phyloP scores from a whole-genome alignment of 2,329 filamentous ascomycete species.

The Colletotrichum sp. region DNA sequence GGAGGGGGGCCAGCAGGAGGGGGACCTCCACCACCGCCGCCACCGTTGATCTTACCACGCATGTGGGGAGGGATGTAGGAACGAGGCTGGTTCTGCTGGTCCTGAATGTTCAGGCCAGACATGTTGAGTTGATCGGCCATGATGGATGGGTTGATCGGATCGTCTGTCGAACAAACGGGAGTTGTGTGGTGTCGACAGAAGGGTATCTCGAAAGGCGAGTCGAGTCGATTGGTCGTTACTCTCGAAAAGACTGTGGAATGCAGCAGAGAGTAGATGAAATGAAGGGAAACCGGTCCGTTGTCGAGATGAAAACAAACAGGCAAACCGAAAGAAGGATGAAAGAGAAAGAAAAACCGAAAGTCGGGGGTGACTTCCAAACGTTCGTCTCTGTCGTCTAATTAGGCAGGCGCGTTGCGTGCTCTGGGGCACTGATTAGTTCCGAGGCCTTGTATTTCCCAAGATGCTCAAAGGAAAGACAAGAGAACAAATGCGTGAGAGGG shows the following conservation, averaged over 20 bases:
- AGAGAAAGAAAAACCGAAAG: conserved; percentile 31
- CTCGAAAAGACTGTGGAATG: conserved; percentile 31
- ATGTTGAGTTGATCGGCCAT: conserved; percentile 90
- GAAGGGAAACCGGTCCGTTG: conserved; percentile 24
- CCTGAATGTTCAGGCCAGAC: conserved; percentile 70
- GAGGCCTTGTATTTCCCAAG: conserved; percentile 35
- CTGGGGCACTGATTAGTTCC: conserved; percentile 23
- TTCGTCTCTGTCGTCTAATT: conserved; percentile 37
- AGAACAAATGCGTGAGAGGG: conserved; percentile 33
- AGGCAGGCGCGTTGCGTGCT: conserved; percentile 21
- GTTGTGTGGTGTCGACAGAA: neutral
- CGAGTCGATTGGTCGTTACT: conserved; percentile 23
- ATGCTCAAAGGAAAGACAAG: conserved; percentile 54
- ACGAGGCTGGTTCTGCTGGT: conserved; percentile 52
- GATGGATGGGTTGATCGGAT: conserved; percentile 41
- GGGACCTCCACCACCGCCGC: conserved; percentile 26
- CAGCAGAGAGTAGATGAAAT: conserved; percentile 13
- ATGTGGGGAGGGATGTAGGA: conserved; percentile 89
- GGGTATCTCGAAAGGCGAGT: conserved; percentile 12
- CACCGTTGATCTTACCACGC: conserved; percentile 57
- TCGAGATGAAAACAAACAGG: conserved; percentile 20
- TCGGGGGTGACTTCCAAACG: conserved; percentile 22
- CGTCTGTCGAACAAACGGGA: conserved; percentile 7
- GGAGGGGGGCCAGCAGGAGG: conserved; percentile 34
- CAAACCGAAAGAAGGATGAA: conserved; percentile 21